phyloP scores from a whole-genome alignment of 768 basidiomycete species.

The Pholiota microspora region DNA sequence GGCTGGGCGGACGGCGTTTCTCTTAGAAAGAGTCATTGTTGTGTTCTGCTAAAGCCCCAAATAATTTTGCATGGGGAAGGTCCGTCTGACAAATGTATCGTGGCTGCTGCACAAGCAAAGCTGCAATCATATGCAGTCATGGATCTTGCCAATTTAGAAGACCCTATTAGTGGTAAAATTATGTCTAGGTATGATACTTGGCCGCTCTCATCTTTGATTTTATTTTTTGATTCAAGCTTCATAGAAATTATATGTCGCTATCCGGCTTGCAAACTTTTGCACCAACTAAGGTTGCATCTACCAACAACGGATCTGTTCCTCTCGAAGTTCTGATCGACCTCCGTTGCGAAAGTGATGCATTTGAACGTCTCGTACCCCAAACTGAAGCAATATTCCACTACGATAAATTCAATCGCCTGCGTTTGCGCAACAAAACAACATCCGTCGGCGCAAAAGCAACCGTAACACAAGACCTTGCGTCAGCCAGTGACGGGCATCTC shows the following conservation, averaged over 20 bases:
- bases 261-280: constrained; percentile 88
- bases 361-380: constrained; percentile 89
- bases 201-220: neutral
- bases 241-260: constrained; percentile 75
- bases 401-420: constrained; percentile 93
- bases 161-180: constrained; percentile 81
- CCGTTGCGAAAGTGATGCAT: constrained; percentile 75
- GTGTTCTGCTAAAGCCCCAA: constrained; percentile 89
- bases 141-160: constrained; percentile 75
- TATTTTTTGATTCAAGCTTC: neutral
- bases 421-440: constrained; percentile 71
- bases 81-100: constrained; percentile 54
- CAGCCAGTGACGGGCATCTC: constrained; percentile 25
- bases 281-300: constrained; percentile 47
- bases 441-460: constrained; percentile 40
- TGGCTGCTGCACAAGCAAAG: constrained; percentile 80
- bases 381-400: constrained; percentile 84
- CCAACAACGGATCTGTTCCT: constrained; percentile 65
- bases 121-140: constrained; percentile 78
- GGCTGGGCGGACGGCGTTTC: constrained; percentile 76
- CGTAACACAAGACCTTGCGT: constrained; percentile 29
- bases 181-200: constrained; percentile 66
- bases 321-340: constrained; percentile 88
- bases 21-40: constrained; percentile 70
- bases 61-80: constrained; percentile 70